A percentile compares a stretch with the other conserved stretches of the same genome.
phyloP scores from a whole-genome alignment of 257 asterid species.

The Plectranthus barbatus region DNA sequence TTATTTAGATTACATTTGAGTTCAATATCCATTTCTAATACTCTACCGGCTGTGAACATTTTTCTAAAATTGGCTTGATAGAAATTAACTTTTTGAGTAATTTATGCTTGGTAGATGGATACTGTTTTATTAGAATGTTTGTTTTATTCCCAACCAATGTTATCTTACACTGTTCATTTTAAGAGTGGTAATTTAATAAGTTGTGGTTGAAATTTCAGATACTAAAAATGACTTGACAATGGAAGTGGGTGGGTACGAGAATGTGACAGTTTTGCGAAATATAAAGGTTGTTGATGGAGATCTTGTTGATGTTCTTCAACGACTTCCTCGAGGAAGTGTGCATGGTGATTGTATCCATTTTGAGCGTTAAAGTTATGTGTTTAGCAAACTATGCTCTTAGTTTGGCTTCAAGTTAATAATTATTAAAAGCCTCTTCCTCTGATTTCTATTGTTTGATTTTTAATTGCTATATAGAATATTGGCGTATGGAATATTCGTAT shows the following conservation, averaged over 20 bases:
- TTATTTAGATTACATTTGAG: too few species aligned
- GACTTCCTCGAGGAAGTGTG: slow-evolving; percentile 70
- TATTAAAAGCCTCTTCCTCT: slow-evolving; percentile 1
- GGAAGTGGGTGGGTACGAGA: slow-evolving; percentile 94
- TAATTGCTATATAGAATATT: too few species aligned
- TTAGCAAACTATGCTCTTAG: slow-evolving; percentile 6
- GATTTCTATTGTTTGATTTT: not conserved
- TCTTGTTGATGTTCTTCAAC: slow-evolving; percentile 58
- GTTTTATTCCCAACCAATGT: not conserved
- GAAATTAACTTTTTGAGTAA: not conserved
- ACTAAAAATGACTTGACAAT: slow-evolving; percentile 69
- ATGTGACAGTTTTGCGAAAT: slow-evolving; percentile 62
- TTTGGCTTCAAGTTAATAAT: not conserved
- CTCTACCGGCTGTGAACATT: not conserved
- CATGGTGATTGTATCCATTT: slow-evolving; percentile 90
- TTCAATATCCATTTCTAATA: too few species aligned
- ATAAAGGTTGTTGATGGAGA: slow-evolving; percentile 85
- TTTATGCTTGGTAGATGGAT: not conserved
- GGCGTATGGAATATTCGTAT: too few species aligned
- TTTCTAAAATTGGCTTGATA: not conserved
- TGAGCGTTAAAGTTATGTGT: not conserved
- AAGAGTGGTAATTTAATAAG: not conserved
- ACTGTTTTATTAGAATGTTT: not conserved
- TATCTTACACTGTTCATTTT: not conserved
- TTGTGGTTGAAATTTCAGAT: slow-evolving; percentile 41